Conservation (phyloP, 192 early-diverging fungal species). For the Rhizophagus sp. region DNA sequence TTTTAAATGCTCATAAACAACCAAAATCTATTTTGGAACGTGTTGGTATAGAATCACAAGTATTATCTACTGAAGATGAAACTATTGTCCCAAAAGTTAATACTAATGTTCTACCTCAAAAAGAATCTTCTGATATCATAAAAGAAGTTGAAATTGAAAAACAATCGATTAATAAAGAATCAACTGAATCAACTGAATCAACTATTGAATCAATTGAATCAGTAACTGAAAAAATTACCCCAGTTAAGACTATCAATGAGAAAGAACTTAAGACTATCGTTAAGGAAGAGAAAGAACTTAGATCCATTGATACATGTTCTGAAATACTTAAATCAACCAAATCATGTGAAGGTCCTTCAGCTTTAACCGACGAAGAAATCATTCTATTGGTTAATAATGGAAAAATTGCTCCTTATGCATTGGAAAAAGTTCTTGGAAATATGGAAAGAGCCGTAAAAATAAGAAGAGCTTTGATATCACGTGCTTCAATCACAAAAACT, state of each 20-base stretch:
- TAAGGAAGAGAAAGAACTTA: constrained; percentile 13
- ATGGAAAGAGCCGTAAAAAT: constrained; percentile 83
- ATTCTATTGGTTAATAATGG: constrained; percentile 67
- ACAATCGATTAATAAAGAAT: neutral
- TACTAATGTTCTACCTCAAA: no score
- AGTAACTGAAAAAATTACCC: no score
- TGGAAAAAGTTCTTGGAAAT: constrained; percentile 83
- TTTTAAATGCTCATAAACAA: constrained; percentile 63
- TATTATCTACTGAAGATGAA: neutral
- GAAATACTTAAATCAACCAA: constrained; percentile 37
- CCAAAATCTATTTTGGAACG: constrained; percentile 22
- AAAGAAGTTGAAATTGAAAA: neutral
- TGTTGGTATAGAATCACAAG: neutral
- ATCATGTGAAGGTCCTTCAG: constrained; percentile 39
- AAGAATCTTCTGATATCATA: no score
- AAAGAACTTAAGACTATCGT: no score
- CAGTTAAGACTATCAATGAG: no score
- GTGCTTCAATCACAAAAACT: constrained; percentile 62
- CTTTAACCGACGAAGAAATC: constrained; percentile 77
- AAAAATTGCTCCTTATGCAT: constrained; percentile 79
- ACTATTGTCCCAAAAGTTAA: neutral
- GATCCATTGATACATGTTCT: constrained; percentile 48
- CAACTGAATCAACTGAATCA: no score
- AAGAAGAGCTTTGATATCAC: constrained; percentile 75
- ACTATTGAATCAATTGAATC: no score